Conservation (phyloP, 768 basidiomycete genomes). For the Boletus rufocinnamomeus region DNA sequence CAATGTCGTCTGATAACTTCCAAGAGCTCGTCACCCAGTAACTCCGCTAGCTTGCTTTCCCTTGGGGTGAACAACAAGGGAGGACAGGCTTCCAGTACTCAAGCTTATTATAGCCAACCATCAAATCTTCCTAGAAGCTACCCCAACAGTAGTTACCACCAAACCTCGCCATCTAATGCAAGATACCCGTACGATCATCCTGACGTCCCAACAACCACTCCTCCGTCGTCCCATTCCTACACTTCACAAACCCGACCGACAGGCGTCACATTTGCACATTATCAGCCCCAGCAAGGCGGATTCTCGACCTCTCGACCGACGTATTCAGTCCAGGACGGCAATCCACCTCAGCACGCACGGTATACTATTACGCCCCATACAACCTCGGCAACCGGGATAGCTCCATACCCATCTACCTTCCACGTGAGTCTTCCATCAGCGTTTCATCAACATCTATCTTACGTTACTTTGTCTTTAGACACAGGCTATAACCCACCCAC, state of each 20-base stretch:
- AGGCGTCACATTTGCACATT: slow-evolving; percentile 39
- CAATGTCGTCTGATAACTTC: slow-evolving; percentile 44
- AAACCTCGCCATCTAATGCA: slow-evolving; percentile 15
- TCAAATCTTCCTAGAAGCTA: slow-evolving; percentile 23
- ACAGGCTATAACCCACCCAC: slow-evolving; percentile 16
- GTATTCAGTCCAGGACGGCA: slow-evolving; percentile 25
- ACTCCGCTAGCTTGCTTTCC: slow-evolving; percentile 7
- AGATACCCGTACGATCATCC: slow-evolving; percentile 29
- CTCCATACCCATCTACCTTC: slow-evolving; percentile 28
- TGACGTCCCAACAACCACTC: slow-evolving; percentile 16
- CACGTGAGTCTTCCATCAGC: slow-evolving; percentile 20
- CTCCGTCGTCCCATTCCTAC: slow-evolving; percentile 22
- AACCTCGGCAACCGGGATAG: slow-evolving; percentile 14
- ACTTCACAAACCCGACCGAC: slow-evolving; percentile 24
- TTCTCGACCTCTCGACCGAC: slow-evolving; percentile 38
- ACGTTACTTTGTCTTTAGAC: slow-evolving; percentile 4
- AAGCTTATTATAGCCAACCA: slow-evolving; percentile 14
- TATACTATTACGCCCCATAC: slow-evolving; percentile 23
- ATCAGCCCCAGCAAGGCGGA: slow-evolving; percentile 40
- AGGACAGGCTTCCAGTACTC: slow-evolving; percentile 15
- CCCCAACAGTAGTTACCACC: slow-evolving; percentile 18
- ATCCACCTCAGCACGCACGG: slow-evolving; percentile 18
- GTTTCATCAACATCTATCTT: not conserved
- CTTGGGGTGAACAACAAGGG: slow-evolving; percentile 9
- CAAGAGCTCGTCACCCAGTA: slow-evolving; percentile 11